Evolutionary conservation across 176 grass and related monocot species (phyloP).

Genomic region (Neostapfia colusana): DNA sequence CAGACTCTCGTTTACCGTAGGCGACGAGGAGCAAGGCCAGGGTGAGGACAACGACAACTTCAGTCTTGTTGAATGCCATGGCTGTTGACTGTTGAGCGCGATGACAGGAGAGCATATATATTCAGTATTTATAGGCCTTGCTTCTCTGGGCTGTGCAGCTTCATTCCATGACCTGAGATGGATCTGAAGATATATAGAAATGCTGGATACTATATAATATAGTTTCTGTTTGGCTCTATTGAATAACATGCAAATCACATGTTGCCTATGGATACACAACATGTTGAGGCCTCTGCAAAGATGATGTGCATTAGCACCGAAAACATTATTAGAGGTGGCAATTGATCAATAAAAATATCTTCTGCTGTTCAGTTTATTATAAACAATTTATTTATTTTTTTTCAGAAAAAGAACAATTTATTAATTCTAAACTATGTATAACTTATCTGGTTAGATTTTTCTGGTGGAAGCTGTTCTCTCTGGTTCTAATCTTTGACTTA

Average conservation of each 20-base stretch:
- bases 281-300: too few relatives aligned
- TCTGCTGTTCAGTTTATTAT: too few relatives aligned
- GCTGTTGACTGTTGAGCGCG: not conserved
- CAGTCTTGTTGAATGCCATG: not conserved
- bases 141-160: too few relatives aligned
- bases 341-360: too few relatives aligned
- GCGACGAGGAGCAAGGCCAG: not conserved
- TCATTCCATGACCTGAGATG: not conserved
- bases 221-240: not conserved
- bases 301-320: too few relatives aligned
- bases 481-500: too few relatives aligned
- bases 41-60: not conserved
- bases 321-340: too few relatives aligned
- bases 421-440: too few relatives aligned
- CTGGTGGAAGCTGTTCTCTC: too few relatives aligned
- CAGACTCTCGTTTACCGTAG: not conserved
- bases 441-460: too few relatives aligned
- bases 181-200: not conserved
- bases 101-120: not conserved
- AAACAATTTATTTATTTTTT: too few relatives aligned
- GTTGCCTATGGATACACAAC: not conserved
- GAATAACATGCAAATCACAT: not conserved
- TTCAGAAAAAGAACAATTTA: too few relatives aligned
- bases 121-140: not conserved
- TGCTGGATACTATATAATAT: not conserved